Percentiles rank a stretch among this genome's conserved stretches.
Conservation (phyloP, 1,284 basidiomycete genomes). For the Ceratobasidium sp. region DNA sequence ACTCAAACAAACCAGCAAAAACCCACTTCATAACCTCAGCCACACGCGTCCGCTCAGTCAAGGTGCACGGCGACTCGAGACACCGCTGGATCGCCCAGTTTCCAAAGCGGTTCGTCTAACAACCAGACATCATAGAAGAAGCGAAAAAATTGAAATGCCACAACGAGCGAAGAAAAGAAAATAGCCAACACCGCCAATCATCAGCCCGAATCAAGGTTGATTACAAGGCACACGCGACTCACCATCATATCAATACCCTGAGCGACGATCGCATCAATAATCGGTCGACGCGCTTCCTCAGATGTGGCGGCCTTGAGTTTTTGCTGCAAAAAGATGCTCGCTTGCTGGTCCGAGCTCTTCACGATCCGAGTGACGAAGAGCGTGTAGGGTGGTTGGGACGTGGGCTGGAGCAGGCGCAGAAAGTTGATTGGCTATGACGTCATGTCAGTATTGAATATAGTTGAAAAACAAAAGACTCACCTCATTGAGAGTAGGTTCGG, state of each 20-base stretch:
- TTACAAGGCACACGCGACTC: constrained; percentile 62
- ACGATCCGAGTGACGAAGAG: constrained; percentile 85
- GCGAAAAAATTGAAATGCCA: too few relatives aligned
- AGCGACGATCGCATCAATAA: constrained; percentile 84
- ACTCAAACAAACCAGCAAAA: constrained; percentile 54
- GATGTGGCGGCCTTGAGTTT: constrained; percentile 80
- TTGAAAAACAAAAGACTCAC: constrained; percentile 3
- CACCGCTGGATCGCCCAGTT: constrained; percentile 90
- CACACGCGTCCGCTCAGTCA: constrained; percentile 80
- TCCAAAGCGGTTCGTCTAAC: constrained; percentile 71
- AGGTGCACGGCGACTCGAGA: constrained; percentile 78
- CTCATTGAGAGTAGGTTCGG: constrained; percentile 26
- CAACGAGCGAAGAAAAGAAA: too few relatives aligned
- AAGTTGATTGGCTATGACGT: constrained; percentile 83
- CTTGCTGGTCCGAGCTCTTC: constrained; percentile 87
- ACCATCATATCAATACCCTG: constrained; percentile 91
- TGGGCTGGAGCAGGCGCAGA: constrained; percentile 82
- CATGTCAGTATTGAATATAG: neutral
- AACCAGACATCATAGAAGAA: too few relatives aligned
- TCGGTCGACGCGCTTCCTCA: constrained; percentile 76
- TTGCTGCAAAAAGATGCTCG: constrained; percentile 82
- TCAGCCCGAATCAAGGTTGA: neutral
- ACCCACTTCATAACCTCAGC: constrained; percentile 81
- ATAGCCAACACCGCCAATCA: constrained; percentile 60
- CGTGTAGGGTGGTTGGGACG: constrained; percentile 82